phyloP scores from a whole-genome alignment of 208 protist genomes.

The Leishmania major region DNA sequence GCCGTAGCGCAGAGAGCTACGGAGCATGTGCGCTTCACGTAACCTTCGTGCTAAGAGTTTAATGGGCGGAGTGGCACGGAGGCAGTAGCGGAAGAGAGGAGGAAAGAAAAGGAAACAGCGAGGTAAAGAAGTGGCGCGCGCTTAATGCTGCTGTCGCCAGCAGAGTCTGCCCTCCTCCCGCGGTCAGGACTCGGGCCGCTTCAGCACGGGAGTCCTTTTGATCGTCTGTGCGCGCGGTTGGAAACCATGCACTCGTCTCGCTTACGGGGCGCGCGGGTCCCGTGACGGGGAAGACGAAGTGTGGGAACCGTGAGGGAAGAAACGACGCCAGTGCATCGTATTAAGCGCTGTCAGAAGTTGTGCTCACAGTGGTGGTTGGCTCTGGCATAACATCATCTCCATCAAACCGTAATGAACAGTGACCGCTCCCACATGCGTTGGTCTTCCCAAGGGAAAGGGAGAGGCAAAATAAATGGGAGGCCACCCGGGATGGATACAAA shows the following conservation, averaged over 20 bases:
- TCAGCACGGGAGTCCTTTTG: not conserved
- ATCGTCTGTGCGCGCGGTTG: not conserved
- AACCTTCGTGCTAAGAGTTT: not conserved
- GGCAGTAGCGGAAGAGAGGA: not conserved
- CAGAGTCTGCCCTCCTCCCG: not conserved
- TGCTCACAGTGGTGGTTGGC: not conserved
- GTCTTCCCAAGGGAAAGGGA: not conserved
- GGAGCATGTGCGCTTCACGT: conserved; percentile 15
- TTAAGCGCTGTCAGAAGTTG: not conserved
- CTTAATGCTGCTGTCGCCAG: not conserved
- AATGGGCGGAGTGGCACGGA: not conserved
- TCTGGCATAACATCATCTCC: not conserved
- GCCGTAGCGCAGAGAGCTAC: conserved; percentile 36
- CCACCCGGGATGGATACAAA: not conserved
- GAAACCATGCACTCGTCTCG: not conserved
- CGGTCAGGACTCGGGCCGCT: not conserved
- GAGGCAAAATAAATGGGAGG: not conserved
- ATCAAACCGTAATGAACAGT: not conserved
- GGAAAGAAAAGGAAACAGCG: not conserved
- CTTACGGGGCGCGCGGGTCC: not conserved
- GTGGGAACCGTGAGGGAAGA: not conserved
- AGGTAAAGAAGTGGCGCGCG: not conserved
- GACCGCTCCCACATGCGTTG: not conserved
- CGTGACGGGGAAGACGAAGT: not conserved
- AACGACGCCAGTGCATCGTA: not conserved